Base-by-base conservation (phyloP, 305 asterid species). In the Ilex paraguariensis region DNA sequence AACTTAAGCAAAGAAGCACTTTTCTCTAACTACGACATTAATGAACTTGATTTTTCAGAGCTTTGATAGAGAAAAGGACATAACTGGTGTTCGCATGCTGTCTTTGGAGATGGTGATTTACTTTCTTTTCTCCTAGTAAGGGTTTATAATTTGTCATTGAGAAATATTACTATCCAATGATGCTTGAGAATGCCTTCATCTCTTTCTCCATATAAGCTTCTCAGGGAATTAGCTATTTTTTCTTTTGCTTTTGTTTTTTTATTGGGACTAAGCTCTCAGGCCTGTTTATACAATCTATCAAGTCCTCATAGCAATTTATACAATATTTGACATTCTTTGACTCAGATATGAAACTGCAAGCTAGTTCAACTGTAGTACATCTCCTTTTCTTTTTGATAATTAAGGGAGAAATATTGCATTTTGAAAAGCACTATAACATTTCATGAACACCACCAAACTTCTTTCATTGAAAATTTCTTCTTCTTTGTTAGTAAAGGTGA, bases 71-170 rank as follows among this genome's bases (percentile, higher is more conserved):
- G 97, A 90, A 79, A 75, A 64, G 73, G 97, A 90, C 75, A 77
- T 85, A 54, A 72, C 85, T 60, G 91, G 90, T 67, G 54, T 85
- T 70, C 91, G 76, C 11, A 75, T 90, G 68, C 95, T 92, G 17
- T 71, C 95, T 31, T 66, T 90, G 87, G 95, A 79, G 86, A 88
- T 87, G 95, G 95, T 87, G 95, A 85, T 83, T 87, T 71, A 83
- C 95, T 81, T 80, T 84, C 94, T 79, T 82, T 49, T 86, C 77
- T 78, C 85, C 87, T 84, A 32, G 93, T 82, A 86, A 86, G 95
- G 79, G 73, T 71, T 80, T 70, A 59, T 54, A 62, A 71, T 67
- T 64, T 77, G 71, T 75, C 54, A 62, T 75, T 64, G 13, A 49
- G 9, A 21, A 13, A 45, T 13, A 45, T 45, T 45, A 13, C 13